These are phyloP conservation scores for Triticum monococcum DNA, from an alignment of 176 grass and related monocot species.

Conservation along the genomic window DNA sequence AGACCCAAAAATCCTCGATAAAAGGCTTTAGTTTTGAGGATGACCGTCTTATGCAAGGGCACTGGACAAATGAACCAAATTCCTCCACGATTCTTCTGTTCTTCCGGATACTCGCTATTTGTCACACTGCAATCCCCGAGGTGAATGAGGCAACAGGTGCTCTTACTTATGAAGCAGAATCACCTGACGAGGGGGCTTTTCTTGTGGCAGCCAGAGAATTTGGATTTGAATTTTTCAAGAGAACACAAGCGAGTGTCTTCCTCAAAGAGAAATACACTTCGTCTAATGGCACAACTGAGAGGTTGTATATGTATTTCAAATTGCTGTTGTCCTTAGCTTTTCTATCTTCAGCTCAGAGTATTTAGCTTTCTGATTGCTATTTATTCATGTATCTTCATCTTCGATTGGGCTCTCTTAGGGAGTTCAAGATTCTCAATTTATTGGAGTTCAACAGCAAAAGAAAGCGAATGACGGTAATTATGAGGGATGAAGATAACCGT, in stretches of 20 bases:
- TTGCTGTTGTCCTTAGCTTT: background rate
- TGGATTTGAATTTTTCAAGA: slow-evolving; percentile 94
- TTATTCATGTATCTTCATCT: slow-evolving; percentile 20
- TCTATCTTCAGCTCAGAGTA: background rate
- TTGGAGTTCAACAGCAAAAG: slow-evolving; percentile 99
- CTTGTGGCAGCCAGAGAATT: slow-evolving; percentile 97
- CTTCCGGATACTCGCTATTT: slow-evolving; percentile 90
- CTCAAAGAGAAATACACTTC: slow-evolving; percentile 73
- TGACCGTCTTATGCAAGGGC: slow-evolving; percentile 82
- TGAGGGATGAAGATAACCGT: slow-evolving; percentile 82
- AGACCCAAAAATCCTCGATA: slow-evolving; percentile 52
- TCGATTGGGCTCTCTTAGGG: slow-evolving; percentile 53
- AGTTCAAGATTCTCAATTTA: slow-evolving; percentile 98
- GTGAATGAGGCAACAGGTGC: slow-evolving; percentile 72
- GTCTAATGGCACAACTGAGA: slow-evolving; percentile 56
- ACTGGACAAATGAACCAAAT: slow-evolving; percentile 84
- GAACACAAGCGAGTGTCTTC: slow-evolving; percentile 83
- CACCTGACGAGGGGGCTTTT: slow-evolving; percentile 94
- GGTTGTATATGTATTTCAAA: slow-evolving; percentile 36
- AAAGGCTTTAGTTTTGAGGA: slow-evolving; percentile 95
- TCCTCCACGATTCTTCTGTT: slow-evolving; percentile 60
- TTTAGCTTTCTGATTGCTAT: background rate
- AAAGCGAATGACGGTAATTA: slow-evolving; percentile 96
- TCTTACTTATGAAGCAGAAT: slow-evolving; percentile 92
- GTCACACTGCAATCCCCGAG: slow-evolving; percentile 93